Evolutionary conservation across 208 protist species (phyloP).

Genomic region (Leishmania mexicana): DNA sequence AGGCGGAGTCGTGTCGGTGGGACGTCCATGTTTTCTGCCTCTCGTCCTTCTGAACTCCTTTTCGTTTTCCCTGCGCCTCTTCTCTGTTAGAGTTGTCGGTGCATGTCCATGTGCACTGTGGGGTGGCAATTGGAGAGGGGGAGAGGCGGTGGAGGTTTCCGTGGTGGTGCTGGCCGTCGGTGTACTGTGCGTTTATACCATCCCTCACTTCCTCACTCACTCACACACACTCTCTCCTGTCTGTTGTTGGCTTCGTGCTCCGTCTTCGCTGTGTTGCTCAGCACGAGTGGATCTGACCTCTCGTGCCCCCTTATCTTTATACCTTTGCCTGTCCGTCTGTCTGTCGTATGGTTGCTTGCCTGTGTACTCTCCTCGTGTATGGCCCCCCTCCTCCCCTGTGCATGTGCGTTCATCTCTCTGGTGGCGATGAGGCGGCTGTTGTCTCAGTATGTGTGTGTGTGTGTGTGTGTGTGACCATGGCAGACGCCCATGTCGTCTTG

Average conservation of each 20-base stretch:
- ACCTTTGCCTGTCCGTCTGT: too few species aligned
- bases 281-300: neutral
- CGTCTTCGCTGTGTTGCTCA: too few species aligned
- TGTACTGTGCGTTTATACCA: neutral
- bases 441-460: neutral
- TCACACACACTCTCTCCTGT: too few species aligned
- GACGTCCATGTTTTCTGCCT: neutral
- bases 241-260: too few species aligned
- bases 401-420: neutral
- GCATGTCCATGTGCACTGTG: constrained; percentile 5
- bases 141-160: neutral
- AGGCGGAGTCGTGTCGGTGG: neutral
- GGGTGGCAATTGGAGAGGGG: neutral
- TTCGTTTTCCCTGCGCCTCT: neutral
- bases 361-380: neutral
- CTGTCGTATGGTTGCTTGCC: too few species aligned
- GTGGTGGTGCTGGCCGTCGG: neutral
- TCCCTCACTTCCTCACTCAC: neutral
- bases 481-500: neutral
- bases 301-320: neutral
- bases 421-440: too few species aligned
- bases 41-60: neutral
- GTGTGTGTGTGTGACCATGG: neutral
- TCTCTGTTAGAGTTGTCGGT: neutral
- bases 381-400: neutral